A percentile compares a stretch with the other conserved stretches of the same genome.
phyloP scores from a whole-genome alignment of 2,329 filamentous ascomycete genomes.

The Colletotrichum tofieldiae region DNA sequence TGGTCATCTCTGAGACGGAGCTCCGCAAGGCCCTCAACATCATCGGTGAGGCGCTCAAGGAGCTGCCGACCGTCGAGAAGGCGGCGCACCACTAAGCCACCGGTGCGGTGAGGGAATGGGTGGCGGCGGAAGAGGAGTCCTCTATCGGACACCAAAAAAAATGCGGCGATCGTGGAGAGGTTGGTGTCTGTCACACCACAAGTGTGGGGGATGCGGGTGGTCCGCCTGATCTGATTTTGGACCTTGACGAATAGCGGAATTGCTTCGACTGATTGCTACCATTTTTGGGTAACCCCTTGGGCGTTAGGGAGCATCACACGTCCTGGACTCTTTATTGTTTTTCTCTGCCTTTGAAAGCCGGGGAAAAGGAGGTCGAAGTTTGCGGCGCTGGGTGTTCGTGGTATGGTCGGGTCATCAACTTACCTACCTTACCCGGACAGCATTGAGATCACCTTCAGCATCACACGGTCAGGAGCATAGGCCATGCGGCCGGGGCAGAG shows the following conservation, averaged over 20 bases:
- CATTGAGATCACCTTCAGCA: constrained; percentile 17
- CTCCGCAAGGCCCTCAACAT: constrained; percentile 83
- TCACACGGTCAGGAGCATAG: constrained; percentile 28
- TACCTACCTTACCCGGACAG: not conserved
- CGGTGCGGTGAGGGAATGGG: not conserved
- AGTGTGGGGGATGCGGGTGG: constrained; percentile 5
- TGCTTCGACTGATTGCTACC: constrained; percentile 2
- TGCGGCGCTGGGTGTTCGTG: not conserved
- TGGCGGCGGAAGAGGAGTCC: not conserved
- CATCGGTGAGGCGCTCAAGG: constrained; percentile 85
- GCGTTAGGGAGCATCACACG: constrained; percentile 18
- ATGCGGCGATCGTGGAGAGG: constrained; percentile 12
- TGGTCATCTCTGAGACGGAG: constrained; percentile 93
- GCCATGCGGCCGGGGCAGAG: not conserved
- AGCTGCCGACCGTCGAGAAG: constrained; percentile 77
- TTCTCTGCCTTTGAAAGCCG: not conserved
- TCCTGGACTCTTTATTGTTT: not conserved
- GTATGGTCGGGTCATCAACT: not conserved
- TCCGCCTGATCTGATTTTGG: constrained; percentile 12
- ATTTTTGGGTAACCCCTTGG: constrained; percentile 11
- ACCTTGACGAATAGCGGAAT: not conserved
- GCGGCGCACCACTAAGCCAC: constrained; percentile 54
- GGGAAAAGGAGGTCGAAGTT: not conserved
- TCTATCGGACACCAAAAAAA: not conserved
- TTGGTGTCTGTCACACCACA: constrained; percentile 22